These are phyloP conservation scores for Lolium multiflorum DNA, from an alignment of 176 grass and related monocot genomes.

Conservation along the genomic window DNA sequence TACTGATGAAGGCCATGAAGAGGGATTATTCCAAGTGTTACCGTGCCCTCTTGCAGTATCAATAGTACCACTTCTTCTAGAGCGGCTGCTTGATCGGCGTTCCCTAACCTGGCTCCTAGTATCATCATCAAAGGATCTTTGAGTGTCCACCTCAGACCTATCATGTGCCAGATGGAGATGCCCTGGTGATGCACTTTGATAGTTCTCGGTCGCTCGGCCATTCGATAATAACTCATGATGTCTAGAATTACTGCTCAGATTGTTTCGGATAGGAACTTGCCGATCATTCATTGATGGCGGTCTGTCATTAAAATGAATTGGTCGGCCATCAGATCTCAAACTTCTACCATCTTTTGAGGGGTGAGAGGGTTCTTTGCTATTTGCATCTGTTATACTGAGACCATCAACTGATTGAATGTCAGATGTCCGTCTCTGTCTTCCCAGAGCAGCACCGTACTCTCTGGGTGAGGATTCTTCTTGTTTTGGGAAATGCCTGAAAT, in stretches of 20 bases:
- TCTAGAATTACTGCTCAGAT: slow-evolving; percentile 25
- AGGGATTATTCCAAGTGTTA: slow-evolving; percentile 43
- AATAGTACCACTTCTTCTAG: slow-evolving; percentile 42
- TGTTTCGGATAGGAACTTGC: slow-evolving; percentile 28
- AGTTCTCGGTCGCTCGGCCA: not conserved
- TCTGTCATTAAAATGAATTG: slow-evolving; percentile 41
- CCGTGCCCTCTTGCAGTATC: slow-evolving; percentile 46
- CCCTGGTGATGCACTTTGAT: slow-evolving; percentile 33
- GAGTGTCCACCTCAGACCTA: slow-evolving; percentile 41
- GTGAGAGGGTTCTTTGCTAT: slow-evolving; percentile 29
- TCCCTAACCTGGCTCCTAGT: slow-evolving; percentile 42
- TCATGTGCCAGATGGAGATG: slow-evolving; percentile 21
- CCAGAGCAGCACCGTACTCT: slow-evolving; percentile 42
- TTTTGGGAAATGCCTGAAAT: slow-evolving; percentile 43
- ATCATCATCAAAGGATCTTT: slow-evolving; percentile 54
- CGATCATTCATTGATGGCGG: slow-evolving; percentile 39
- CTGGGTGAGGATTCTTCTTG: slow-evolving; percentile 42
- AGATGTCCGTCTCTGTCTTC: slow-evolving; percentile 27
- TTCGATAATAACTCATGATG: slow-evolving; percentile 20
- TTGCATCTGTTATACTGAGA: slow-evolving; percentile 24
- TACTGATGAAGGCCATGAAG: slow-evolving; percentile 41
- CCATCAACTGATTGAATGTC: slow-evolving; percentile 28
- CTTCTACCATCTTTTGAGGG: slow-evolving; percentile 47
- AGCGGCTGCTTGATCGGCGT: slow-evolving; percentile 34
- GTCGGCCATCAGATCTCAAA: slow-evolving; percentile 44